Evolutionary conservation across 2,329 filamentous ascomycete species (phyloP), one percentile per base, ranked within the genome.

Genomic region (Fusarium sp.): DNA sequence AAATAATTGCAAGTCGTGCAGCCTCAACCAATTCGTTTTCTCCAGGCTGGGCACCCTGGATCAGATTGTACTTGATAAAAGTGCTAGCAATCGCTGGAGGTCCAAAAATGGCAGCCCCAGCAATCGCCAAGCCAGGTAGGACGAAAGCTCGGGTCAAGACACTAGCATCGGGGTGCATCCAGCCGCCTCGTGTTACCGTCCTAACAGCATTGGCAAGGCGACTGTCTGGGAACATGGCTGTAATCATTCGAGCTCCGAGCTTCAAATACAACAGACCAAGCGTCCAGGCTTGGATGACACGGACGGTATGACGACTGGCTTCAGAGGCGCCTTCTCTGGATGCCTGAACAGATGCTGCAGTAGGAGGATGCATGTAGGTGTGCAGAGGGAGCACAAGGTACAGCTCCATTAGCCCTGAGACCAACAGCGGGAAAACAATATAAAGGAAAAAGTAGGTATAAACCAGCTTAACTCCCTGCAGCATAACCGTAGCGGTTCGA

Each of bases 271-370:
- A 86, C 23, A 99, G 87, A 7, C 96, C 96, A 2, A 99, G 84
- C 0, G 94, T 97, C 94, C 95, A 99, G 61, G 94, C 91, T 77
- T 98, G 95, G 43, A 98, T 90, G 66, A 98, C 86, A 67, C 97
- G 92, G 43, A 98, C 88, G 10, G 90, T 92, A 76, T 97, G 93
- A 5, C 78, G 77, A 16, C 78, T 78, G 9, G 70, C 73, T 51
- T 74, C 72, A 7, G 73, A 63, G 6, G 59, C 70, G 23, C 74
- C 68, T 47, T 74, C 60, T 73, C 72, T 25, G 58, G 62, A 40
- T 55, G 77, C 75, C 68, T 74, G 76, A 40, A 66, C 76, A 49
- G 59, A 78, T 42, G 64, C 78, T 46, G 67, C 75, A 11, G 75
- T 76, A 7, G 78, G 75, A 23, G 79, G 72, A 68, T 88, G 85